phyloP scores from a whole-genome alignment of 2,329 filamentous ascomycete species.

The Apiospora aurea region DNA sequence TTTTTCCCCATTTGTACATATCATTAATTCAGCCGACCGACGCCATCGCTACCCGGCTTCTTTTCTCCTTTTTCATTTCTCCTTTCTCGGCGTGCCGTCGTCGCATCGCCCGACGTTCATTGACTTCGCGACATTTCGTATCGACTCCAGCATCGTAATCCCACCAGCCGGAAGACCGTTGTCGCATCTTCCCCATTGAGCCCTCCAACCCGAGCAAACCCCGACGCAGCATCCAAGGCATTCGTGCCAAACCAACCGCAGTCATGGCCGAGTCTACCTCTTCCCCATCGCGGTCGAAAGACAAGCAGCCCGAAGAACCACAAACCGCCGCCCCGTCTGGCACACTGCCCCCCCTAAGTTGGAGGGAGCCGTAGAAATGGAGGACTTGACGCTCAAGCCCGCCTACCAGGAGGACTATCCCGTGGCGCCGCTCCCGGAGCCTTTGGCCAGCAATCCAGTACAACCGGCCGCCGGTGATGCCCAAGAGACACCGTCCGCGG shows the following conservation, averaged over 20 bases:
- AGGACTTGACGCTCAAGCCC: constrained; percentile 8
- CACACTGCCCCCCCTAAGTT: not conserved
- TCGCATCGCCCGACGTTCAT: not conserved
- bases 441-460: not conserved
- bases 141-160: not conserved
- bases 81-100: not conserved
- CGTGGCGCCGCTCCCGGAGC: not conserved
- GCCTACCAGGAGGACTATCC: not conserved
- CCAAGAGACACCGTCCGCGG: not conserved
- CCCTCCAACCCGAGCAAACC: not conserved
- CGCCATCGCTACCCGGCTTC: not conserved
- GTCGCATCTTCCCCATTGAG: not conserved
- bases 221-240: not conserved
- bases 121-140: not conserved
- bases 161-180: not conserved
- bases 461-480: not conserved
- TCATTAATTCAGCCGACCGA: not conserved
- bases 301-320: constrained; percentile 1
- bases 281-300: not conserved
- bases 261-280: not conserved
- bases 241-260: not conserved
- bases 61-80: not conserved
- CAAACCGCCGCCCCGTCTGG: not conserved
- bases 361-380: constrained; percentile 9
- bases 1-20: constrained; percentile 1